Evolutionary conservation across 1,284 basidiomycete genomes (phyloP), one percentile per base, ranked within the genome.

Genomic region (Naganishia liquefaciens): DNA sequence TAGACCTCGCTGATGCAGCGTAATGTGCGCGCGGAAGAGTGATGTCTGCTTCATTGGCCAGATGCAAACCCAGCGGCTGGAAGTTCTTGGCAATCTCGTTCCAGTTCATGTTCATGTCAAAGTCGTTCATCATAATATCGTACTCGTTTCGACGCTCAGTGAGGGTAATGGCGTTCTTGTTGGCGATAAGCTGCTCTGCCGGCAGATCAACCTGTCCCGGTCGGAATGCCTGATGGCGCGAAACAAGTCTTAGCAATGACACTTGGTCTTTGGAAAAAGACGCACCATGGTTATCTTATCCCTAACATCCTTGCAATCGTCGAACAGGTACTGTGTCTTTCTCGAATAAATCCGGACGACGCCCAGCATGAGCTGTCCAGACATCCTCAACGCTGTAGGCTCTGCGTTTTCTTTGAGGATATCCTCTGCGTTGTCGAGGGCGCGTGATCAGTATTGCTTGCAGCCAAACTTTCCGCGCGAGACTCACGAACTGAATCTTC

Each of bases 331-430:
- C 75, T 97, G 96, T 25, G 93, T 92, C 79, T 99, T 97, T 54
- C 95, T 85, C 73, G 93, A 94, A 80, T 99, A 98, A 75, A 99
- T 98, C 66, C 96, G 86, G 55, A 94, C 93, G 62, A 99, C 93
- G 73, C 95, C 95, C 44, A 99, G 86, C 66, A 99, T 84, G 52
- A 99, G 84, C 74, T 98, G 95, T 9, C 95, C 95, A 43, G 92
- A 96, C 21, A 98, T 82, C 64, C 95, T 88, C 25, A 99, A 87
- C 1, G 94, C 93, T 87, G 97, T 93, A 49, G 82, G 82, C 52
- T 79, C 88, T 65, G 90, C 84, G 73, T 94, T 90, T 77, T 93
- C 88, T 27, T 87, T 88, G 23, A 79, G 66, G 74, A 94, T 95
- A 15, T 90, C 90, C 73, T 87, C 91, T 93, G 69, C n/a, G 39